These are phyloP conservation scores for Spencermartinsiella ligniputridi DNA, from an alignment of 1,139 yeast genomes.

Conservation along the genomic window DNA sequence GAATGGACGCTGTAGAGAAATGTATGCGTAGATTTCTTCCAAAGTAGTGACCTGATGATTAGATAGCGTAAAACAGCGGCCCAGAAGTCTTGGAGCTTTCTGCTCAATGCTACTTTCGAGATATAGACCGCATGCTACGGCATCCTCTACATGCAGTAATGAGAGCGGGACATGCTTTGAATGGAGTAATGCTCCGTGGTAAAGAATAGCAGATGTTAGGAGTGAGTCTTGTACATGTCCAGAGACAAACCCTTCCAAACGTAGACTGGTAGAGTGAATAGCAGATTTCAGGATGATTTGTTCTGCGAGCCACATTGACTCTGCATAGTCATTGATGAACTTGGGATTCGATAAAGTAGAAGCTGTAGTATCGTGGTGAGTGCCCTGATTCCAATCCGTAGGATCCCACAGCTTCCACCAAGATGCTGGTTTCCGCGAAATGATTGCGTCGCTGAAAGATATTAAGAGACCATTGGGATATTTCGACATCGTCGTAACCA, in stretches of 20 bases:
- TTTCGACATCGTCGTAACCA: slow-evolving; percentile 11
- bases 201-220: slow-evolving; percentile 24
- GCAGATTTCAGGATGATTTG: slow-evolving; percentile 11
- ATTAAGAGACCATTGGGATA: slow-evolving; percentile 10
- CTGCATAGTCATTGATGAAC: background rate
- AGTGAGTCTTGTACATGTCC: slow-evolving; percentile 31
- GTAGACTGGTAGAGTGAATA: slow-evolving; percentile 17
- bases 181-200: slow-evolving; percentile 25
- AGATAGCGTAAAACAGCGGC: slow-evolving; percentile 11
- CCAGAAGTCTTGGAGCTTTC: background rate
- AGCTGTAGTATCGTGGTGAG: background rate
- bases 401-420: slow-evolving; percentile 5
- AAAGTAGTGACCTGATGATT: slow-evolving; percentile 22
- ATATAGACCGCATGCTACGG: slow-evolving; percentile 27
- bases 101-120: slow-evolving; percentile 19
- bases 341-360: background rate
- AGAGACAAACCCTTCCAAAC: slow-evolving; percentile 27
- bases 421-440: background rate
- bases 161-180: slow-evolving; percentile 25
- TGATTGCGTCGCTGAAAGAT: slow-evolving; percentile 1
- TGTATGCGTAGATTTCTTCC: slow-evolving; percentile 18
- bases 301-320: slow-evolving; percentile 11
- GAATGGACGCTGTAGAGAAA: slow-evolving; percentile 16
- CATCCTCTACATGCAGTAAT: slow-evolving; percentile 32
- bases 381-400: slow-evolving; percentile 11